These are phyloP conservation scores for Coniella vitis DNA, from an alignment of 2,329 filamentous ascomycete species.

Conservation along the genomic window DNA sequence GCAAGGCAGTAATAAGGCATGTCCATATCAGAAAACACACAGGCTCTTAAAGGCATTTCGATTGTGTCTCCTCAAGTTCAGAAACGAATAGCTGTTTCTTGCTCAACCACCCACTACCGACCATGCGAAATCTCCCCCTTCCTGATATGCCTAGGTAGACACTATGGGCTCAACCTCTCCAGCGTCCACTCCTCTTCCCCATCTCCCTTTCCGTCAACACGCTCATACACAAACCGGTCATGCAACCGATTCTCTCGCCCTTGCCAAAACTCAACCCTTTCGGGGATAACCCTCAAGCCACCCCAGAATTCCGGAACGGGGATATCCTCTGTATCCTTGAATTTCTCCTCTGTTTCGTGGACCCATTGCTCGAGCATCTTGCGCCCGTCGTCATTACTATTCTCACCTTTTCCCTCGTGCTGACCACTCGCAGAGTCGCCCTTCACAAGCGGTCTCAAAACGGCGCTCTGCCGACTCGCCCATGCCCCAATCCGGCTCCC, in stretches of 20 bases:
- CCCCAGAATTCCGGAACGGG: conserved; percentile 95
- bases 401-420: conserved; percentile 18
- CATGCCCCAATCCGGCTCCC: conserved; percentile 85
- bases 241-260: conserved; percentile 84
- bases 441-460: conserved; percentile 51
- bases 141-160: no score
- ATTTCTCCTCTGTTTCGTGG: conserved; percentile 66
- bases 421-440: background rate
- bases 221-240: conserved; percentile 84
- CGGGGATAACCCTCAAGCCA: conserved; percentile 76
- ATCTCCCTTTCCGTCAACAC: conserved; percentile 34
- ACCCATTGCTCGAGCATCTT: conserved; percentile 72
- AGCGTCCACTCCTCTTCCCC: conserved; percentile 53
- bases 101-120: no score
- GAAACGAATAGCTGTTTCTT: no score
- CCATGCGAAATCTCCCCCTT: no score
- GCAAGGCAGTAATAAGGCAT: no score
- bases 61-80: no score
- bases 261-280: conserved; percentile 93
- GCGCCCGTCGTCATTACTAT: conserved; percentile 56
- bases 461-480: conserved; percentile 83
- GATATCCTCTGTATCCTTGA: conserved; percentile 70
- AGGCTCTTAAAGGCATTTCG: no score
- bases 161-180: conserved; percentile 65
- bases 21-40: no score